Conservation (phyloP, 768 basidiomycete genomes). For the Glaciozyma antarctica region DNA sequence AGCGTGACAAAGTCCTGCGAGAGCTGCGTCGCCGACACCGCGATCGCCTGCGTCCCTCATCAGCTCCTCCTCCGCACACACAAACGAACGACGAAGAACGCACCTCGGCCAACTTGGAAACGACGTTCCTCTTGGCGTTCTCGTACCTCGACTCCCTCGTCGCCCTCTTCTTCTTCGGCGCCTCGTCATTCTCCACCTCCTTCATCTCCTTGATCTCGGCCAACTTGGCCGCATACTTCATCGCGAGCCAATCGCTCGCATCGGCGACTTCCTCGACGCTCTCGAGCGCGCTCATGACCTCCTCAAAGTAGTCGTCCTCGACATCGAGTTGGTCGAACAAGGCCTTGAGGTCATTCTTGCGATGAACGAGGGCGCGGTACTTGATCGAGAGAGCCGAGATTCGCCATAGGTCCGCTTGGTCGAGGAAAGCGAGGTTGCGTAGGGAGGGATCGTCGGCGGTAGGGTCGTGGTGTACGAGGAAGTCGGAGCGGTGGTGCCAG, state of each 20-base stretch:
- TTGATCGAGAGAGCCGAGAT: conserved; percentile 79
- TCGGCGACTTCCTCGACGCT: conserved; percentile 84
- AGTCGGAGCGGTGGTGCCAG: conserved; percentile 86
- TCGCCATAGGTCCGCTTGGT: conserved; percentile 76
- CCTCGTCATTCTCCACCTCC: conserved; percentile 46
- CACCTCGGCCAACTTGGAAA: conserved; percentile 71
- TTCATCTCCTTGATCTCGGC: conserved; percentile 49
- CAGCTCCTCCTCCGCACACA: neutral
- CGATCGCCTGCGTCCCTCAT: conserved; percentile 57
- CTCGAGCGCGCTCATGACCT: conserved; percentile 44
- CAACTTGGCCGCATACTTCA: conserved; percentile 71
- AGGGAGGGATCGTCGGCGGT: conserved; percentile 23
- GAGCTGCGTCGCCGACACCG: conserved; percentile 67
- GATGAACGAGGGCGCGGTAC: conserved; percentile 73
- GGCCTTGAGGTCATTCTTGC: conserved; percentile 53
- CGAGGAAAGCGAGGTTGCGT: conserved; percentile 48
- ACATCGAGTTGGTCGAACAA: conserved; percentile 64
- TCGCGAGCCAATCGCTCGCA: conserved; percentile 76
- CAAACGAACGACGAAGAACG: conserved; percentile 32
- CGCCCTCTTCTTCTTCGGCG: conserved; percentile 55
- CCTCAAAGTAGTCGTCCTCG: conserved; percentile 38
- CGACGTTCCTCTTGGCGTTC: conserved; percentile 65
- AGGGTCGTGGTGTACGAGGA: conserved; percentile 71
- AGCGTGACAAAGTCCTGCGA: conserved; percentile 62
- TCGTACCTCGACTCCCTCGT: conserved; percentile 78